Percentiles rank a stretch among this genome's conserved stretches.
These are phyloP conservation scores for Davidsoniella virescens DNA, from an alignment of 2,329 filamentous ascomycete species.

Conservation along the genomic window DNA sequence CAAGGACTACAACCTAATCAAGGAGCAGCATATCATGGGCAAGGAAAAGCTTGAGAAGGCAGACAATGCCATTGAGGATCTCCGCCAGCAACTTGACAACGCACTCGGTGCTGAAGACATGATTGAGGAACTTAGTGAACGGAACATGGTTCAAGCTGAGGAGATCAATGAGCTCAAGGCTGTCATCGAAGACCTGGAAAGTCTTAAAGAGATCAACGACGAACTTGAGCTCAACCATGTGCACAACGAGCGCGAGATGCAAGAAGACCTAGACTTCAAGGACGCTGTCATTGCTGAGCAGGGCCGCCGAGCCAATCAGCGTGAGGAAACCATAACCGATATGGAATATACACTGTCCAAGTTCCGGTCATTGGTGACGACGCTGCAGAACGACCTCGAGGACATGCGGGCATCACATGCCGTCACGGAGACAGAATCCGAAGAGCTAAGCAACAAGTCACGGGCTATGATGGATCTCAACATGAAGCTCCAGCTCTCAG, in stretches of 20 bases:
- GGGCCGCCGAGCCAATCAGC: slow-evolving; percentile 51
- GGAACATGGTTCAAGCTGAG: slow-evolving; percentile 70
- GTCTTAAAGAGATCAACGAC: slow-evolving; percentile 79
- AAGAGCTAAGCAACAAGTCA: slow-evolving; percentile 74
- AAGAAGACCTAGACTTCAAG: slow-evolving; percentile 81
- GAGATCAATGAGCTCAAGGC: slow-evolving; percentile 69
- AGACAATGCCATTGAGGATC: slow-evolving; percentile 64
- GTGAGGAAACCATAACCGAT: slow-evolving; percentile 68
- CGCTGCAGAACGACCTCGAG: slow-evolving; percentile 70
- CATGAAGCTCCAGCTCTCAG: slow-evolving; percentile 78
- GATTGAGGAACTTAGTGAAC: slow-evolving; percentile 79
- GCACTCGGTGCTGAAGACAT: slow-evolving; percentile 81
- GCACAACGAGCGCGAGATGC: slow-evolving; percentile 84
- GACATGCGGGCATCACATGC: slow-evolving; percentile 86
- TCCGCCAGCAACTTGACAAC: slow-evolving; percentile 80
- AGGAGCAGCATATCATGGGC: slow-evolving; percentile 51
- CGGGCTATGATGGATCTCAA: slow-evolving; percentile 95
- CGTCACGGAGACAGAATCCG: slow-evolving; percentile 82
- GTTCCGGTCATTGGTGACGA: slow-evolving; percentile 78
- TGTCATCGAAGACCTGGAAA: slow-evolving; percentile 75
- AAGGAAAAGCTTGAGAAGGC: slow-evolving; percentile 58
- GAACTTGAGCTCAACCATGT: slow-evolving; percentile 88
- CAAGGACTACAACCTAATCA: slow-evolving; percentile 48
- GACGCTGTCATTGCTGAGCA: slow-evolving; percentile 76
- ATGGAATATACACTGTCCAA: slow-evolving; percentile 78